Conservation (phyloP, 2,329 filamentous ascomycete species). For the Hysterium pulicare region DNA sequence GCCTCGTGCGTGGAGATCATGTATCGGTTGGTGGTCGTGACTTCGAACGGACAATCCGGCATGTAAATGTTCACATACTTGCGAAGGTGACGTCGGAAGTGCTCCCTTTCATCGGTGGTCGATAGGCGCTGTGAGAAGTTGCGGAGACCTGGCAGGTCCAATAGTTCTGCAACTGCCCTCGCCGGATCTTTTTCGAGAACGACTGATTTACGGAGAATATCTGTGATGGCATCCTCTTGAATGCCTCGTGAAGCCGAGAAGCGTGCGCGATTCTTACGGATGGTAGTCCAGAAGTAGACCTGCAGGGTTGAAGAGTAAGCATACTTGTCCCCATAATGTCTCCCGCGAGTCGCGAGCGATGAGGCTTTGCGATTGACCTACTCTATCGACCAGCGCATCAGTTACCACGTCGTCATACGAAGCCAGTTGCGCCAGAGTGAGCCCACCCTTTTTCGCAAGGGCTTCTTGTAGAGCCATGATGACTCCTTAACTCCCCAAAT, state of each 20-base stretch:
- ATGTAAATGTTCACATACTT: conserved; percentile 92
- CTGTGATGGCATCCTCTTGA: conserved; percentile 59
- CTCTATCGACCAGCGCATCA: conserved; percentile 91
- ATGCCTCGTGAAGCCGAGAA: conserved; percentile 83
- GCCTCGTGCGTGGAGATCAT: conserved; percentile 89
- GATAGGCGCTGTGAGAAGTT: conserved; percentile 67
- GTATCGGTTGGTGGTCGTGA: conserved; percentile 90
- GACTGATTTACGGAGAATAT: conserved; percentile 61
- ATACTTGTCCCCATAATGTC: conserved; percentile 3
- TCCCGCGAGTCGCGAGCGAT: conserved; percentile 11
- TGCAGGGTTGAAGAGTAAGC: conserved; percentile 39
- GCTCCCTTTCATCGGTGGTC: conserved; percentile 75
- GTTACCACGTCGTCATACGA: conserved; percentile 95
- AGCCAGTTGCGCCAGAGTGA: conserved; percentile 83
- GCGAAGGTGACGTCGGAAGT: conserved; percentile 80
- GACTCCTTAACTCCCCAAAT: too few relatives aligned
- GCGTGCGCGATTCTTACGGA: conserved; percentile 87
- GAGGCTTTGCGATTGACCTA: conserved; percentile 49
- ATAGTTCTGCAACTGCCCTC: conserved; percentile 67
- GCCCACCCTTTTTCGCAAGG: conserved; percentile 61
- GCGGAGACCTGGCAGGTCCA: conserved; percentile 69
- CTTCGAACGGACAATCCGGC: conserved; percentile 91
- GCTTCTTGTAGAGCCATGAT: conserved; percentile 45
- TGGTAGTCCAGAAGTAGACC: conserved; percentile 95
- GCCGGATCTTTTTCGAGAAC: conserved; percentile 70